A percentile compares a stretch with the other conserved stretches of the same genome.
Evolutionary conservation across 1,139 yeast genomes (phyloP).

Genomic region (Lodderomyces oxycetoniae): DNA sequence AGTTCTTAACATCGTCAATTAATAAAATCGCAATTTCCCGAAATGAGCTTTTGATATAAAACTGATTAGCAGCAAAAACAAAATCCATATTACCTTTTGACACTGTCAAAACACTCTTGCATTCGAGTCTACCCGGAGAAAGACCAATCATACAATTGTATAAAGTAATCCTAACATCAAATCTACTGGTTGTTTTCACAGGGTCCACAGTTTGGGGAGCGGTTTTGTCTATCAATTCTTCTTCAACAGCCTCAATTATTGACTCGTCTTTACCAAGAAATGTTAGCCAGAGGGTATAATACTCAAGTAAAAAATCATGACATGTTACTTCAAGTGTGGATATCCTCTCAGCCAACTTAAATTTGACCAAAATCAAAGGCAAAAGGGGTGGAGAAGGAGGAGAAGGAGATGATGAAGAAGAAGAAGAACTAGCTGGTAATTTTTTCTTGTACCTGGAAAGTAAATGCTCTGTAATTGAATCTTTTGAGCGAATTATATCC

Average conservation of each 20-base stretch:
- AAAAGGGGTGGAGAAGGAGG: too few species aligned
- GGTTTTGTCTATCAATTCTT: slow-evolving; percentile 15
- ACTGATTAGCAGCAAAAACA: slow-evolving; percentile 27
- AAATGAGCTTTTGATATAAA: slow-evolving; percentile 40
- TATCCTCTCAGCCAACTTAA: slow-evolving; percentile 18
- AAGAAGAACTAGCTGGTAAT: neutral
- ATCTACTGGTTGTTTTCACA: slow-evolving; percentile 5
- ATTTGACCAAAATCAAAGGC: slow-evolving; percentile 14
- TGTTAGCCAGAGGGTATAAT: slow-evolving; percentile 53
- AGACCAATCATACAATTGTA: slow-evolving; percentile 53
- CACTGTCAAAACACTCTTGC: slow-evolving; percentile 49
- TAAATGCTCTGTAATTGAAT: slow-evolving; percentile 22
- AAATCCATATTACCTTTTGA: slow-evolving; percentile 52
- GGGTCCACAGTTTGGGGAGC: slow-evolving; percentile 10
- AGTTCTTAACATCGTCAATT: slow-evolving; percentile 50
- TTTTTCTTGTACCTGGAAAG: slow-evolving; percentile 24
- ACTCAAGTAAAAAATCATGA: slow-evolving; percentile 45
- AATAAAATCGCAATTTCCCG: slow-evolving; percentile 45
- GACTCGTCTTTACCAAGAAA: slow-evolving; percentile 20
- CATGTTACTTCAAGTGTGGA: slow-evolving; percentile 32
- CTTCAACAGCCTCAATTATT: slow-evolving; percentile 16
- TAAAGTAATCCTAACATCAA: slow-evolving; percentile 42
- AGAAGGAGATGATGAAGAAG: too few species aligned
- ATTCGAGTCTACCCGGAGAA: slow-evolving; percentile 52
- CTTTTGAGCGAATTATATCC: slow-evolving; percentile 18